Evolutionary conservation across 495 filamentous ascomycete genomes (phyloP), one percentile per base, ranked within the genome.

Genomic region (Neurospora sp.): DNA sequence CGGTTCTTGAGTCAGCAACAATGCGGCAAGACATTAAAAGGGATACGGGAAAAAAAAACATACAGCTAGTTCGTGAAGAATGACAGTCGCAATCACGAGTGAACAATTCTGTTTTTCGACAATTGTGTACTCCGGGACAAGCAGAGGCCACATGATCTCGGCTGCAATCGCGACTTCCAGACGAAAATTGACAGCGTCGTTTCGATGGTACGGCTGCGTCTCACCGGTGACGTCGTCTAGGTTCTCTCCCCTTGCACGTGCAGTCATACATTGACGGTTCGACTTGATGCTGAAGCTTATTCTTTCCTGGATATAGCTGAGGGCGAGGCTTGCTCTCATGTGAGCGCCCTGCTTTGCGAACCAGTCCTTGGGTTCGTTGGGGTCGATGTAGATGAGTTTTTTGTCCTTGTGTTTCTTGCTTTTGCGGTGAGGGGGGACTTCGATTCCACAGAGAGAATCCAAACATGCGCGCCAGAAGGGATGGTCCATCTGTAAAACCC

Each of bases 61-160:
- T 71, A 83, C 80, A 71, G 70, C 77, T 20, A 82, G 70, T 54
- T 83, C 82, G 41, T 83, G 82, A 20, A 82, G n/a, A 7, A 83
- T 5, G 12, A 75, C 78, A n/a, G 31, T 41, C 3, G 81, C 81
- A 23, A 83, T 35, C 2, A 18, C 0, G 7, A 75, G 76, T 1
- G 79, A 80, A 38, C 35, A 39, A 0, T 31, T 39, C 70, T 79
- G 39, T 73, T 83, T 83, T 75, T 83, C 82, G 40, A 77, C 78
- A 20, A 62, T 8, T 12, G 74, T 80, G 38, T 76, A 82, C 10
- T 73, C 27, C 0, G 78, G 76, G 11, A 78, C 70, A 38, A 83
- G 39, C 39, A 83, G 73, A 10, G 82, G 82, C 81, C 81, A 83
- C 3, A 83, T 37, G 20, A 76, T 5, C 71, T 83, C 82, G 27